Evolutionary conservation across 805 yeast species (phyloP), one percentile per base, ranked within the genome.

Genomic region (Yamadazyma olivae): DNA sequence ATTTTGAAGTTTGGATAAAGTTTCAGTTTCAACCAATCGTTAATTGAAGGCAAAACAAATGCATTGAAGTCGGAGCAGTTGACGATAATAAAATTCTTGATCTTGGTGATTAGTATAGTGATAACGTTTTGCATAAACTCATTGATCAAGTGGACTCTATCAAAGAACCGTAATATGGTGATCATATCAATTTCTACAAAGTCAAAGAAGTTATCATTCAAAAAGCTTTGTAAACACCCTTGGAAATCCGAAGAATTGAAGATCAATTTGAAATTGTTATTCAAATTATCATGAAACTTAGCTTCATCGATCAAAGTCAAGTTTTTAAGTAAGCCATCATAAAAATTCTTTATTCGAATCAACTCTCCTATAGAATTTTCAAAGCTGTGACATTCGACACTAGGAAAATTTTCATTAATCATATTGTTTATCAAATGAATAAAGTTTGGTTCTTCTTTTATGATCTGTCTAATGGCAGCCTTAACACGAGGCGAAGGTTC

Each of bases 51-150:
- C 12, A 73, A 47, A 1, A 62, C 47, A 0, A 71, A 68, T n/a
- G 28, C 42, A 30, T 59, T 46, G 77, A 77, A 75, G 1, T 53
- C 52, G 1, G 43, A 44, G 41, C 71, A 70, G 10, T 50, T 47
- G 4, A 23, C 28, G 2, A 39, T 33, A 5, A 73, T 57, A 38
- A 57, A 56, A 4, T 39, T 30, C 17, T 50, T 53, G n/a, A 76
- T 67, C 24, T 57, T 57, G 3, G 44, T 43, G 6, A 64, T 61
- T 1, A 75, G 59, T 7, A 72, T 43, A 14, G 61, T 54, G 8
- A 72, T 58, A 3, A 74, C 48, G 3, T 54, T 48, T 17, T 47
- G 41, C 41, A 59, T 52, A 17, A 59, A 35, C 24, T 51, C 54
- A 27, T 53, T 43, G 1, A 36, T 41, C 17, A 59, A 40, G 21